These are phyloP conservation scores for Hanseniaspora pseudoguilliermondii DNA, from an alignment of 805 yeast species.

Conservation along the genomic window DNA sequence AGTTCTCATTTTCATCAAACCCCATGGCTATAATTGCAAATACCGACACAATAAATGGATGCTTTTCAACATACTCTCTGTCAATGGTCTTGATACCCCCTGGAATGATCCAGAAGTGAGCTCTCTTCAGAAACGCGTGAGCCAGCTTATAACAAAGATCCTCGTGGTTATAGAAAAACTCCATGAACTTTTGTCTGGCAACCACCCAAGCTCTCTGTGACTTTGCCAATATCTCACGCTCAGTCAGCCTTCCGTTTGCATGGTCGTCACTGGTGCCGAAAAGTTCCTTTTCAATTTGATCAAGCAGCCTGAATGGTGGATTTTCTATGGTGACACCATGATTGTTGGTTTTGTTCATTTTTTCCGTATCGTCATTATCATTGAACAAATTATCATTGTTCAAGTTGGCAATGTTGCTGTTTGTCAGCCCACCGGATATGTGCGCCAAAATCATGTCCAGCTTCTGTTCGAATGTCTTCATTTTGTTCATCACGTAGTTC, in stretches of 20 bases:
- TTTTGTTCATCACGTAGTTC: not conserved
- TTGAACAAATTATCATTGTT: not conserved
- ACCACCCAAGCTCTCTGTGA: slow-evolving; percentile 28
- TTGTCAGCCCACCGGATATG: not conserved
- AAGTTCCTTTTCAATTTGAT: slow-evolving; percentile 29
- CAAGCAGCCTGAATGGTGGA: slow-evolving; percentile 30
- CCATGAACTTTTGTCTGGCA: slow-evolving; percentile 34
- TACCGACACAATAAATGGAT: slow-evolving; percentile 44
- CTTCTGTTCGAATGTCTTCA: slow-evolving; percentile 4
- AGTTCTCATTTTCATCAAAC: slow-evolving; percentile 40
- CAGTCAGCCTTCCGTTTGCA: slow-evolving; percentile 18
- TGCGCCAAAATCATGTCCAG: not conserved
- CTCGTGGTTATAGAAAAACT: slow-evolving; percentile 35
- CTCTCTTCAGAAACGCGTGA: slow-evolving; percentile 36
- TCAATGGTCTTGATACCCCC: slow-evolving; percentile 43
- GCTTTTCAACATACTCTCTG: slow-evolving; percentile 35
- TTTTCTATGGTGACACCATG: slow-evolving; percentile 23
- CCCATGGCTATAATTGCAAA: slow-evolving; percentile 44
- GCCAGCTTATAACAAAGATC: slow-evolving; percentile 34
- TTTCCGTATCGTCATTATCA: not conserved
- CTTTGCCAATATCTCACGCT: slow-evolving; percentile 22
- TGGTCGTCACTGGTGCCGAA: slow-evolving; percentile 23
- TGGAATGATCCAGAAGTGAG: slow-evolving; percentile 51
- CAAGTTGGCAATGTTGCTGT: not conserved
- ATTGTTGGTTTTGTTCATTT: not conserved